A percentile compares a stretch with the other conserved stretches of the same genome.
These are phyloP conservation scores for Guyanaporus albipodus DNA, from an alignment of 768 basidiomycete species.

Conservation along the genomic window DNA sequence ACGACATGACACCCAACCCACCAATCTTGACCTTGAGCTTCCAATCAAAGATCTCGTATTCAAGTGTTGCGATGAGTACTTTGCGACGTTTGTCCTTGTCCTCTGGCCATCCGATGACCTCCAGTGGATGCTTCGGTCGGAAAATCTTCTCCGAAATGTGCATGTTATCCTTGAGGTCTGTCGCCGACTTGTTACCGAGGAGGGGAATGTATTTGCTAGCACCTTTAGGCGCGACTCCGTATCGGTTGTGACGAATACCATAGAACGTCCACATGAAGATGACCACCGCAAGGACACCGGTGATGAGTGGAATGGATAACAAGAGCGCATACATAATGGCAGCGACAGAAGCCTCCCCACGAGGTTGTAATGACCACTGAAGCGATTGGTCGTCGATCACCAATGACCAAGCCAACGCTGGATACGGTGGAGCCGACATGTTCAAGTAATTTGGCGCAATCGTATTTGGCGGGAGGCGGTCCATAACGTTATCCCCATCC, in stretches of 20 bases:
- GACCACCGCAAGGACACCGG: conserved; percentile 74
- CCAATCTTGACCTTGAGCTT: conserved; percentile 98
- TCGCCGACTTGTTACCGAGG: conserved; percentile 66
- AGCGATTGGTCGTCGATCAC: conserved; percentile 73
- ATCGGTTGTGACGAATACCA: conserved; percentile 91
- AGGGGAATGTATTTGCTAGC: conserved; percentile 86
- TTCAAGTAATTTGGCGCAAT: conserved; percentile 85
- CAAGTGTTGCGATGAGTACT: conserved; percentile 87
- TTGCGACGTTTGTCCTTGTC: conserved; percentile 87
- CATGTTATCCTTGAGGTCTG: conserved; percentile 62
- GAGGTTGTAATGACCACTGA: conserved; percentile 75
- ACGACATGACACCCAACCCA: conserved; percentile 96
- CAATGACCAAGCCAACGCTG: conserved; percentile 86
- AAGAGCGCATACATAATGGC: conserved; percentile 87
- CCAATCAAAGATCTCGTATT: conserved; percentile 98
- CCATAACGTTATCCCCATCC: conserved; percentile 83
- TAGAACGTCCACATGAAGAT: conserved; percentile 97
- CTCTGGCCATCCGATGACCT: conserved; percentile 96
- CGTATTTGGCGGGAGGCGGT: conserved; percentile 87
- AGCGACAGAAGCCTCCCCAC: conserved; percentile 75
- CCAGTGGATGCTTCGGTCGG: conserved; percentile 53
- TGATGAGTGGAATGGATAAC: conserved; percentile 77
- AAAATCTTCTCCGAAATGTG: conserved; percentile 72
- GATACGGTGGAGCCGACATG: conserved; percentile 84
- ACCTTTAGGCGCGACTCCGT: conserved; percentile 72